A percentile compares a stretch with the other conserved stretches of the same genome.
Conservation (phyloP, 345 rosid genomes). For the Ceriops decandra region DNA sequence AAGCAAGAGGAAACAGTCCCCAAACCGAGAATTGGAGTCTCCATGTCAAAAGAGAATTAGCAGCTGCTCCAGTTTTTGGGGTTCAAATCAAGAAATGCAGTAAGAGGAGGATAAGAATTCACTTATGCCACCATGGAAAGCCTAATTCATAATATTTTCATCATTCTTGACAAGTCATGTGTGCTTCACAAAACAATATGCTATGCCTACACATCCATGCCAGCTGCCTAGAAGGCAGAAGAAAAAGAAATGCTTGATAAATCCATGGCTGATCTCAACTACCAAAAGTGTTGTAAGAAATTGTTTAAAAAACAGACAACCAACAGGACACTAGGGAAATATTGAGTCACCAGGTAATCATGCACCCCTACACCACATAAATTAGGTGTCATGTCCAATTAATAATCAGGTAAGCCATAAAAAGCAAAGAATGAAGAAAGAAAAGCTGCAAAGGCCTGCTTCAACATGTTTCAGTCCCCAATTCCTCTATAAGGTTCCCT, state of each 20-base stretch:
- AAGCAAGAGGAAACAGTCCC: too few species aligned
- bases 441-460: constrained; percentile 36
- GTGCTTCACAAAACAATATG: constrained; percentile 14
- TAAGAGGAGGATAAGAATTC: too few species aligned
- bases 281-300: constrained; percentile 18
- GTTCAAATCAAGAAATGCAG: too few species aligned
- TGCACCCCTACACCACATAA: constrained; percentile 58
- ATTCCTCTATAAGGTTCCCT: constrained; percentile 63
- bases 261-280: constrained; percentile 56
- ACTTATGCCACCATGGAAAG: too few species aligned
- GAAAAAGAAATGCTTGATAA: constrained; percentile 56
- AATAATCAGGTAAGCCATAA: neutral
- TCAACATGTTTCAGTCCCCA: constrained; percentile 59
- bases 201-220: constrained; percentile 66
- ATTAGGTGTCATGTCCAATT: neutral
- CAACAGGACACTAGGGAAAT: constrained; percentile 17
- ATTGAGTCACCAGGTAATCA: constrained; percentile 48
- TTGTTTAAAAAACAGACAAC: neutral
- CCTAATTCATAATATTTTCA: constrained; percentile 17
- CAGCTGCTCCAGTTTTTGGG: too few species aligned
- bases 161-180: constrained; percentile 5
- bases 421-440: constrained; percentile 2
- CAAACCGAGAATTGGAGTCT: too few species aligned
- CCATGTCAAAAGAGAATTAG: too few species aligned
- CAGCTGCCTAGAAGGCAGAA: constrained; percentile 65